Percentiles rank a stretch among this genome's conserved stretches.
Evolutionary conservation across 768 basidiomycete species (phyloP).

Genomic region (Termitomyces sp.): DNA sequence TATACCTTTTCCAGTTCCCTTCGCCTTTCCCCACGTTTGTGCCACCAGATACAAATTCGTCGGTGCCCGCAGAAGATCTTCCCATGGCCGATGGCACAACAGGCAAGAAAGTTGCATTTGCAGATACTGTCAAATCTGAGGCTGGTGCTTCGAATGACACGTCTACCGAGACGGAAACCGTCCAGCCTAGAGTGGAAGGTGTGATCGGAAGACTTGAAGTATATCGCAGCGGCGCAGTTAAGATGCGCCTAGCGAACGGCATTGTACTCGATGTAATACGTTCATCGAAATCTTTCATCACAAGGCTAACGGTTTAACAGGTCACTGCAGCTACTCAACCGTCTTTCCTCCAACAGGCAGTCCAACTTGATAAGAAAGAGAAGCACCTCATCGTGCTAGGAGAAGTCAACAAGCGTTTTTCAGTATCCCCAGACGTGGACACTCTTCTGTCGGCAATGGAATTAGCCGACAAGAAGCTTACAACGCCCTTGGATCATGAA

Average conservation of each 20-base stretch:
- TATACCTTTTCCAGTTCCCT: constrained; percentile 93
- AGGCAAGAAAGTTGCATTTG: constrained; percentile 61
- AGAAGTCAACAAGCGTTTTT: constrained; percentile 82
- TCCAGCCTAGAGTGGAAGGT: constrained; percentile 55
- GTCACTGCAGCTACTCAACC: constrained; percentile 80
- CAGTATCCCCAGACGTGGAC: constrained; percentile 83
- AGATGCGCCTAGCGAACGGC: constrained; percentile 78
- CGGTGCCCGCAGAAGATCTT: constrained; percentile 25
- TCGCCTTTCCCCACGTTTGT: constrained; percentile 76
- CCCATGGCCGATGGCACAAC: constrained; percentile 26
- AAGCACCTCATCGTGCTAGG: constrained; percentile 73
- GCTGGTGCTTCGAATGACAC: constrained; percentile 23
- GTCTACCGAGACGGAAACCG: constrained; percentile 17
- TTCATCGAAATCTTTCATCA: constrained; percentile 5
- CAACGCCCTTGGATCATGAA: constrained; percentile 33
- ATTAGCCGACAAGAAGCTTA: constrained; percentile 34
- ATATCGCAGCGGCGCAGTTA: constrained; percentile 81
- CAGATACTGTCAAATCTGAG: constrained; percentile 54
- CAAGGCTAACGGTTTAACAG: constrained; percentile 31
- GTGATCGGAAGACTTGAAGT: constrained; percentile 82
- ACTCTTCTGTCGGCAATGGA: constrained; percentile 67
- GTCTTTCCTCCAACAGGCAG: constrained; percentile 86
- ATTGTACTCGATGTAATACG: constrained; percentile 84
- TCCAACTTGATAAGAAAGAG: constrained; percentile 58
- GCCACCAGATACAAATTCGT: constrained; percentile 28